phyloP scores from a whole-genome alignment of 345 rosid genomes.

The Euclidium syriacum region DNA sequence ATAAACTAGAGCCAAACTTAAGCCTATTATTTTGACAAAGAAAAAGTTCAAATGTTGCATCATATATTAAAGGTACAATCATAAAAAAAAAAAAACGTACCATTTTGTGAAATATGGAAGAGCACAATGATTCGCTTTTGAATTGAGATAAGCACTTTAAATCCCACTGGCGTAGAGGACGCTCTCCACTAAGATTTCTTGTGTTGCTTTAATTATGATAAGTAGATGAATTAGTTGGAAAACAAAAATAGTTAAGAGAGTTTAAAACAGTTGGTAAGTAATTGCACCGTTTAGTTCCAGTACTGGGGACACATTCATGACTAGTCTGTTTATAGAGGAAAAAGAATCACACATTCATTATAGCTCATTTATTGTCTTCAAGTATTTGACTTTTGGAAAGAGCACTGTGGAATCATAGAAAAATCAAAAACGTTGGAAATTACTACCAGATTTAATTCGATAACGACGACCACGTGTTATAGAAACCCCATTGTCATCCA shows the following conservation, averaged over 20 bases:
- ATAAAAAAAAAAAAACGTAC: neutral
- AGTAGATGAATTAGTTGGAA: neutral
- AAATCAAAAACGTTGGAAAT: neutral
- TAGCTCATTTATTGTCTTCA: neutral
- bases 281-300: neutral
- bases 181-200: neutral
- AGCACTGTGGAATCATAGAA: conserved; percentile 2
- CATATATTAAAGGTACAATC: neutral
- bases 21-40: neutral
- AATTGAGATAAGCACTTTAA: no score
- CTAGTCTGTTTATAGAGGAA: neutral
- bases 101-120: neutral
- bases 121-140: no score
- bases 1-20: neutral
- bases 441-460: neutral
- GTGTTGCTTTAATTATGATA: neutral
- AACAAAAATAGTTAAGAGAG: neutral
- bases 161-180: neutral
- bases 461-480: conserved; percentile 12
- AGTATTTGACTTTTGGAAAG: neutral
- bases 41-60: no score
- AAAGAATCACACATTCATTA: neutral
- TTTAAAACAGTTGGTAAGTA: neutral
- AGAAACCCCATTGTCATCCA: neutral
- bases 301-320: neutral